Conservation (phyloP, 2,329 filamentous ascomycete genomes). For the Aspergillus fructus region DNA sequence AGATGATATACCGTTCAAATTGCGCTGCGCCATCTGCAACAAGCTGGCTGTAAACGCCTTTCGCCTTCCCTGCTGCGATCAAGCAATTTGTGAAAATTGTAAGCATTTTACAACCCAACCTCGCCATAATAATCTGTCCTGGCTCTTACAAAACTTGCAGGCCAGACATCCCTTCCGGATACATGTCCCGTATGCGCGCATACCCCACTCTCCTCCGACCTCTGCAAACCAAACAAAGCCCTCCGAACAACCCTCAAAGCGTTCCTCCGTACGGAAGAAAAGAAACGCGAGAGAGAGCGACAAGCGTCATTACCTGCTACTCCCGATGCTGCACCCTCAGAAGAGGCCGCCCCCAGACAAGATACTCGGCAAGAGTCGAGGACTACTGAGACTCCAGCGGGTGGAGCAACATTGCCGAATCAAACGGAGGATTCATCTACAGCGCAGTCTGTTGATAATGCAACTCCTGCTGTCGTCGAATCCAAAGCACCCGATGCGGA, state of each 20-base stretch:
- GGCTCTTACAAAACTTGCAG: slow-evolving; percentile 41
- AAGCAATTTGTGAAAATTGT: slow-evolving; percentile 91
- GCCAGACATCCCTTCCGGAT: slow-evolving; percentile 71
- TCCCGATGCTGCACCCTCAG: slow-evolving; percentile 25
- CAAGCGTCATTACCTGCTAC: slow-evolving; percentile 34
- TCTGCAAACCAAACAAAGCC: slow-evolving; percentile 85
- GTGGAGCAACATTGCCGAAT: slow-evolving; percentile 9
- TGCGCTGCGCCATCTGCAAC: slow-evolving; percentile 91
- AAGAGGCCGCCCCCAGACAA: slow-evolving; percentile 15
- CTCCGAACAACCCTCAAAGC: slow-evolving; percentile 90
- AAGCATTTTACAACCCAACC: slow-evolving; percentile 36
- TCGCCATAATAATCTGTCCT: not conserved
- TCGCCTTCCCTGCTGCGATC: slow-evolving; percentile 90
- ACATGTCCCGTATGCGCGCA: slow-evolving; percentile 94
- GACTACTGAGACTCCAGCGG: slow-evolving; percentile 15
- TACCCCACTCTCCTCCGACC: slow-evolving; percentile 77
- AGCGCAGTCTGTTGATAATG: slow-evolving; percentile 15
- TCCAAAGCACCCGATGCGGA: slow-evolving; percentile 8
- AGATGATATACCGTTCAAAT: slow-evolving; percentile 91
- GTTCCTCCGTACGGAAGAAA: slow-evolving; percentile 86
- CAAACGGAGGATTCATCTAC: slow-evolving; percentile 13
- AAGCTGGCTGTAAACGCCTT: slow-evolving; percentile 88
- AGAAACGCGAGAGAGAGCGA: slow-evolving; percentile 72
- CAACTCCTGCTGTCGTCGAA: slow-evolving; percentile 5
- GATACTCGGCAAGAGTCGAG: slow-evolving; percentile 17